These are phyloP conservation scores for Cylindrotheca closterium DNA, from an alignment of 108 stramenopile species.

Conservation along the genomic window DNA sequence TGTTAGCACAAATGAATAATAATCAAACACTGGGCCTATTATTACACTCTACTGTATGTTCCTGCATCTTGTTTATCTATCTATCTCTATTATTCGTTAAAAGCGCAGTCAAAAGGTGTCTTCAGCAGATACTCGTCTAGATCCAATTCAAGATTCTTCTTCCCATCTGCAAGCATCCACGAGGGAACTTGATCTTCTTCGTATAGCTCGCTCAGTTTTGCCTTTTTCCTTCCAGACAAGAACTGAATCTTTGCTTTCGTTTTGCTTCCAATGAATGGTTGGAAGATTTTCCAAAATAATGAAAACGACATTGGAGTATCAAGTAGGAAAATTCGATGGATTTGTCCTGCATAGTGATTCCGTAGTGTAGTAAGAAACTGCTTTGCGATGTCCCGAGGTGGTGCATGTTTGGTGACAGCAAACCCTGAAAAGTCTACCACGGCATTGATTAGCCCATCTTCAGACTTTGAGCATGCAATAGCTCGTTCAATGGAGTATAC, in stretches of 20 bases:
- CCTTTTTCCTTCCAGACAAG: conserved; percentile 6
- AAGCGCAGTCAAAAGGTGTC: conserved; percentile 15
- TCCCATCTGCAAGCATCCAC: conserved; percentile 38
- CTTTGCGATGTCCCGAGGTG: conserved; percentile 32
- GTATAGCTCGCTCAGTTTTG: conserved; percentile 15
- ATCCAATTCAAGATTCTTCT: conserved; percentile 21
- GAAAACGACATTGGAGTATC: conserved; percentile 35
- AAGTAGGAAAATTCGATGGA: conserved; percentile 37
- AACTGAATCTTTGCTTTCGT: conserved; percentile 36
- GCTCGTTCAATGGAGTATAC: conserved; percentile 48
- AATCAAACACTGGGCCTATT: too few species aligned
- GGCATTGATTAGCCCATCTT: conserved; percentile 34
- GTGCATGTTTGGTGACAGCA: conserved; percentile 23
- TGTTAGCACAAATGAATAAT: too few species aligned
- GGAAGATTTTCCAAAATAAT: conserved; percentile 36
- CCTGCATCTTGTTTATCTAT: too few species aligned
- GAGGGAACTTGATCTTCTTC: conserved; percentile 25
- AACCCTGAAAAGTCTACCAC: conserved; percentile 46
- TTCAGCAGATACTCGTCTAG: conserved; percentile 26
- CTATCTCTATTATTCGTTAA: too few species aligned
- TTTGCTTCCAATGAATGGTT: conserved; percentile 30
- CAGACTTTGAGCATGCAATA: conserved; percentile 35
- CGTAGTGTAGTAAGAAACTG: conserved; percentile 33
- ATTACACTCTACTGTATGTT: too few species aligned
- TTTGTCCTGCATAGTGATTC: conserved; percentile 37